Percentiles rank a stretch among this genome's conserved stretches.
These are phyloP conservation scores for Bipolaris victoriae DNA, from an alignment of 2,329 filamentous ascomycete species.

Conservation along the genomic window DNA sequence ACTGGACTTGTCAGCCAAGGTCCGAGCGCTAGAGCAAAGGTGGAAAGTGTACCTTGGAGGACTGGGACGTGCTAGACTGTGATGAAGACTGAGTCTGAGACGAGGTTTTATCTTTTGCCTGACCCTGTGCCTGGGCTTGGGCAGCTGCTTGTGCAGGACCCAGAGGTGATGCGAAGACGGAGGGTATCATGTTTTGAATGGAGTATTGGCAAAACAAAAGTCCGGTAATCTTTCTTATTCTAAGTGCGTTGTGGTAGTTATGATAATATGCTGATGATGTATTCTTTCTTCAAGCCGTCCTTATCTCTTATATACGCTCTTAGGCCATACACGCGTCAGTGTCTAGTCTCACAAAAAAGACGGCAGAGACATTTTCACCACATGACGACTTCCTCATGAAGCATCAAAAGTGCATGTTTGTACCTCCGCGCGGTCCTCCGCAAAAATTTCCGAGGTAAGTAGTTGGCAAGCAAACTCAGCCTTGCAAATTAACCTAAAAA, in stretches of 20 bases:
- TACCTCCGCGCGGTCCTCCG: background rate
- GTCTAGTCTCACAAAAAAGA: background rate
- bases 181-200: background rate
- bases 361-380: background rate
- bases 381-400: background rate
- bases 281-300: background rate
- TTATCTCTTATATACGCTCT: background rate
- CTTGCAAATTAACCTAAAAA: background rate
- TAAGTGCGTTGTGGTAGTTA: background rate
- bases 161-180: background rate
- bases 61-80: background rate
- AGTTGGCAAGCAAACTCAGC: background rate
- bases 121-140: background rate
- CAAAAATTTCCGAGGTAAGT: background rate
- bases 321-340: too few species aligned
- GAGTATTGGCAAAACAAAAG: background rate
- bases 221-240: background rate
- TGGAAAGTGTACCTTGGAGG: background rate
- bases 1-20: background rate
- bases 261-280: background rate
- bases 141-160: conserved; percentile 1
- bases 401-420: background rate
- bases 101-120: background rate
- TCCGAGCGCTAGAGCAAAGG: background rate
- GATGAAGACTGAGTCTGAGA: background rate